Base-by-base conservation (phyloP, 1,139 yeast genomes). In the Kazachstania sp. region DNA sequence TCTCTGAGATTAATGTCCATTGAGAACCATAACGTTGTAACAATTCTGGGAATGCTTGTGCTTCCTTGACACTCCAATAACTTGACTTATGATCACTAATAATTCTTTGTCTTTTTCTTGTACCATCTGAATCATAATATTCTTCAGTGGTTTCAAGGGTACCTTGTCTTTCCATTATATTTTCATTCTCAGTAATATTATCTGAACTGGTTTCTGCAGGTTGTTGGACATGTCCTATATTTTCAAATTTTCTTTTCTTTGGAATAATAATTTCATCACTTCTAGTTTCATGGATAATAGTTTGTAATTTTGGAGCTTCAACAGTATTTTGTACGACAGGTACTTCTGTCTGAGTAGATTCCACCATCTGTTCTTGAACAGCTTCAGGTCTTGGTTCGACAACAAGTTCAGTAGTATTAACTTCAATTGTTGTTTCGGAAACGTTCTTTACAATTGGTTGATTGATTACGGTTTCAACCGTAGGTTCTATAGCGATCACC, bases 31-130 rank as follows among this genome's bases (percentile, higher is more conserved):
- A 76, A 39, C 76, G 71, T 41, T 70, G 71, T 44, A 90, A 65
- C 30, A 88, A 68, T 29, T 69, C 69, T 1, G 95, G 95, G 56
- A 90, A 87, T 51, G 71, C 65, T 42, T 77, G 82, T 20, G 83
- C 79, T 57, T 88, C 97, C 31, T 80, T 81, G 20, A 87, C 88
- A 66, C 94, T 85, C 97, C 97, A 88, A 61, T 88, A 88, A 58
- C 95, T 84, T 0, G 95, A 80, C 41, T 63, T 64, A 45, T 63
- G 67, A 41, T 59, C 61, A 11, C 56, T 49, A n/a, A 47, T 47
- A 19, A 53, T 52, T 36, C 54, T 61, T 11, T 23, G 45, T 40
- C 54, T 61, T 50, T 62, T 63, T 36, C 55, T 52, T 15, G 46
- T 47, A 12, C 40, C 36, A 30, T 39, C 43, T 19, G 36, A 18